phyloP scores from a whole-genome alignment of 2,329 filamentous ascomycete species.

The Paramyrothecium sp. region DNA sequence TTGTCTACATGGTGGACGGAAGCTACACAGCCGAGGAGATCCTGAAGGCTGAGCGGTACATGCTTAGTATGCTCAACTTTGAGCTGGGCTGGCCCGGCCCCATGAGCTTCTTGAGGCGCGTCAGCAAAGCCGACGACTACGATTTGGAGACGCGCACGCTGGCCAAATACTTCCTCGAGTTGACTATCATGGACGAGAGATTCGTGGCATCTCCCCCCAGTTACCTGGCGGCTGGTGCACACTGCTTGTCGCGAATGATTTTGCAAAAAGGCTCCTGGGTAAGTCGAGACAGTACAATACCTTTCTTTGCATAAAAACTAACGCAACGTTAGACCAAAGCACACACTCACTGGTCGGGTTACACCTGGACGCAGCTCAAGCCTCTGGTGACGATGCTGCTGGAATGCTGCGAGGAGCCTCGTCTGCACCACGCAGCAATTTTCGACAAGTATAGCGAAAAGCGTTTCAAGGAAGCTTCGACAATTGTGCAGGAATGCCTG shows the following conservation, averaged over 20 bases:
- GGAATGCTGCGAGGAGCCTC: slow-evolving; percentile 81
- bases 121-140: slow-evolving; percentile 98
- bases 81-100: slow-evolving; percentile 98
- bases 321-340: slow-evolving; percentile 61
- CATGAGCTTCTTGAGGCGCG: slow-evolving; percentile 94
- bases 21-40: slow-evolving; percentile 91
- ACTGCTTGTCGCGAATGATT: slow-evolving; percentile 87
- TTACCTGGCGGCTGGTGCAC: slow-evolving; percentile 86
- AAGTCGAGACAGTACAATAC: slow-evolving; percentile 35
- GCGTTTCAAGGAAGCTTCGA: slow-evolving; percentile 80
- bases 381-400: slow-evolving; percentile 75
- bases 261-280: slow-evolving; percentile 93
- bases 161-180: slow-evolving; percentile 96
- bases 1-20: slow-evolving; percentile 96
- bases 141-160: slow-evolving; percentile 92
- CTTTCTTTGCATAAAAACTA: slow-evolving; percentile 25
- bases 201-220: slow-evolving; percentile 91
- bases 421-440: slow-evolving; percentile 80
- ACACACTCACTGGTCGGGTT: slow-evolving; percentile 91
- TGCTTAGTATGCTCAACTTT: slow-evolving; percentile 94
- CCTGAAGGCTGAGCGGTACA: slow-evolving; percentile 95
- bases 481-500: slow-evolving; percentile 76
- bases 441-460: slow-evolving; percentile 91
- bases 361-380: slow-evolving; percentile 82
- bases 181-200: slow-evolving; percentile 96